Evolutionary conservation across 1,284 basidiomycete genomes (phyloP).

Genomic region (Papiliotrema nemorosa): DNA sequence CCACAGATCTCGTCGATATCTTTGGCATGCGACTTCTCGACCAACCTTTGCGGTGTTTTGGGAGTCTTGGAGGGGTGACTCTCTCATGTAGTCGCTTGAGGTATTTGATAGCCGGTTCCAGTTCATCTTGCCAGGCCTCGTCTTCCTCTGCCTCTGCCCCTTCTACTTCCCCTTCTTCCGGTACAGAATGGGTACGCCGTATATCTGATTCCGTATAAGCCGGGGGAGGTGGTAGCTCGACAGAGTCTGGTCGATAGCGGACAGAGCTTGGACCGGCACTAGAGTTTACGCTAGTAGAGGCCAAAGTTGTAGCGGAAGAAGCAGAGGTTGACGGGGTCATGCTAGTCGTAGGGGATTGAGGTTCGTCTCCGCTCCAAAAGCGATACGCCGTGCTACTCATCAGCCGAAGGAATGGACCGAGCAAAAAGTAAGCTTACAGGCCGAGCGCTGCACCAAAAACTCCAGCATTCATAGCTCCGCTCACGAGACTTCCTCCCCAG

Average conservation of each 20-base stretch:
- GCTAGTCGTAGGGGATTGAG: background rate
- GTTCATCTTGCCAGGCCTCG: background rate
- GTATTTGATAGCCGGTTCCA: background rate
- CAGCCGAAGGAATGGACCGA: background rate
- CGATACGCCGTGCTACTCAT: background rate
- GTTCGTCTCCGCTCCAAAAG: background rate
- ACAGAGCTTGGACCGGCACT: background rate
- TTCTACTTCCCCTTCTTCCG: too few relatives aligned
- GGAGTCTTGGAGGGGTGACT: background rate
- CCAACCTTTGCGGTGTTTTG: background rate
- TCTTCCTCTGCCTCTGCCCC: background rate
- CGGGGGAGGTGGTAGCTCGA: constrained; percentile 1
- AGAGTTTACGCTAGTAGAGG: background rate
- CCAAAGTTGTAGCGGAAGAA: background rate
- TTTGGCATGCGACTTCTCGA: background rate
- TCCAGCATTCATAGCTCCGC: constrained; percentile 23
- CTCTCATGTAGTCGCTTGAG: background rate
- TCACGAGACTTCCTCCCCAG: constrained; percentile 24
- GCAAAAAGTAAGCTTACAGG: constrained; percentile 20
- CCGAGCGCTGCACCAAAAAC: constrained; percentile 33
- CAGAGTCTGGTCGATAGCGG: constrained; percentile 1
- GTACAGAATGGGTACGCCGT: too few relatives aligned
- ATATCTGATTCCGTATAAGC: background rate
- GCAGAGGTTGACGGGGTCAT: background rate
- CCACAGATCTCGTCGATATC: background rate